phyloP scores from a whole-genome alignment of 805 yeast species.

The Saccharomycopsis fibuligera region DNA sequence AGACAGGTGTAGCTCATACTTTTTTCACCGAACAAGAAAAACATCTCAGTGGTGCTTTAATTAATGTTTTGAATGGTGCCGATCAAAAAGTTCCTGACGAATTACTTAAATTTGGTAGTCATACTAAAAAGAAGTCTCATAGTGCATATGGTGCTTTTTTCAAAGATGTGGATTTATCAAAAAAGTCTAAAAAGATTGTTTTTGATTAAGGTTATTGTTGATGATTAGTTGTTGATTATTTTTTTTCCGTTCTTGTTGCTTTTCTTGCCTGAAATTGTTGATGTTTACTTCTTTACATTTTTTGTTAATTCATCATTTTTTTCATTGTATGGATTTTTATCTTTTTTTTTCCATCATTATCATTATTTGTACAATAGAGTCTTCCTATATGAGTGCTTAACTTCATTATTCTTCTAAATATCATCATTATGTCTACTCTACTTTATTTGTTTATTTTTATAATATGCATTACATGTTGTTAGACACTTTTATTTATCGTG shows the following conservation, averaged over 20 bases:
- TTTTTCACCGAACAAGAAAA: constrained; percentile 95
- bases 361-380: too few relatives aligned
- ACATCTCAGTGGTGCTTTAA: constrained; percentile 89
- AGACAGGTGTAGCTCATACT: constrained; percentile 90
- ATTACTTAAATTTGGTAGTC: constrained; percentile 90
- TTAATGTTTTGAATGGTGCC: constrained; percentile 89
- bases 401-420: too few relatives aligned
- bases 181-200: constrained; percentile 85
- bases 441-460: too few relatives aligned
- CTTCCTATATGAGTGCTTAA: too few relatives aligned
- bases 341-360: too few relatives aligned
- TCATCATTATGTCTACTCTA: too few relatives aligned
- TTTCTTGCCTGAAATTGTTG: too few relatives aligned
- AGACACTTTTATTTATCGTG: too few relatives aligned
- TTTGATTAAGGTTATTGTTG: constrained; percentile 40
- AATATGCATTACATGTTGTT: too few relatives aligned
- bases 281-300: too few relatives aligned
- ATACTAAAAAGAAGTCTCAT: constrained; percentile 96
- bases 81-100: constrained; percentile 95
- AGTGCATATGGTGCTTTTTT: constrained; percentile 97
- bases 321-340: too few relatives aligned
- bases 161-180: constrained; percentile 82
- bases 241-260: neutral
- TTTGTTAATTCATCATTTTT: too few relatives aligned
- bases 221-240: neutral